These are phyloP conservation scores for Sporothrix variecibatus DNA, from an alignment of 2,329 filamentous ascomycete genomes.

Conservation along the genomic window DNA sequence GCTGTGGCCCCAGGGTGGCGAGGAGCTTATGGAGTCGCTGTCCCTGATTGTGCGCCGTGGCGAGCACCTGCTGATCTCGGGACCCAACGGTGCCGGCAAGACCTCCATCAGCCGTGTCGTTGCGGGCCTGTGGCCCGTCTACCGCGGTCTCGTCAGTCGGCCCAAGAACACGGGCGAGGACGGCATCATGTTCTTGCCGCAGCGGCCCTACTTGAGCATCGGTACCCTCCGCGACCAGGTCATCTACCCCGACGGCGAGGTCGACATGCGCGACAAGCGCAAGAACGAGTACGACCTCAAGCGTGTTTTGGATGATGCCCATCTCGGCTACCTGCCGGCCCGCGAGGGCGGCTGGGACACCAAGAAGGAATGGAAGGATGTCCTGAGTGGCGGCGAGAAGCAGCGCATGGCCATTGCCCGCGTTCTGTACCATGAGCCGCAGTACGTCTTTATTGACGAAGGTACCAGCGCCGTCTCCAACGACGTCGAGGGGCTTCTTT, in stretches of 20 bases:
- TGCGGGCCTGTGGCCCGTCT: slow-evolving; percentile 93
- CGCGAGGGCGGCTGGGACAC: slow-evolving; percentile 97
- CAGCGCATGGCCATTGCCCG: slow-evolving; percentile 91
- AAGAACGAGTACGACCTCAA: slow-evolving; percentile 77
- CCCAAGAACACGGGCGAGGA: slow-evolving; percentile 79
- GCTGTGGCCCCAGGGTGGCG: slow-evolving; percentile 85
- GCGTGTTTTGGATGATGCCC: slow-evolving; percentile 76
- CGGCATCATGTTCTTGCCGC: slow-evolving; percentile 97
- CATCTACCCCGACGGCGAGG: slow-evolving; percentile 92
- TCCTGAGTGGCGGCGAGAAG: slow-evolving; percentile 96
- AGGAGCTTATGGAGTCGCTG: slow-evolving; percentile 85
- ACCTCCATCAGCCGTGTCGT: slow-evolving; percentile 83
- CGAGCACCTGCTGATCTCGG: slow-evolving; percentile 92
- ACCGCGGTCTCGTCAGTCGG: slow-evolving; percentile 85
- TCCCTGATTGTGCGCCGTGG: slow-evolving; percentile 87
- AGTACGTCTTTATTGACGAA: slow-evolving; percentile 93
- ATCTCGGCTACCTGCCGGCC: slow-evolving; percentile 83
- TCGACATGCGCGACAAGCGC: slow-evolving; percentile 85
- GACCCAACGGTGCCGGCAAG: slow-evolving; percentile 93
- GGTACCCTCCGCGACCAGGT: slow-evolving; percentile 95
- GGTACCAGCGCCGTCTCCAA: slow-evolving; percentile 91
- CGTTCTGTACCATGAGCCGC: slow-evolving; percentile 89
- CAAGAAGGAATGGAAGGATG: slow-evolving; percentile 97
- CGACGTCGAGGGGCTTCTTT: slow-evolving; percentile 91
- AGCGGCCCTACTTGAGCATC: slow-evolving; percentile 87